Base-by-base conservation (phyloP, 2,329 filamentous ascomycete genomes). In the Monosporascus sp. region DNA sequence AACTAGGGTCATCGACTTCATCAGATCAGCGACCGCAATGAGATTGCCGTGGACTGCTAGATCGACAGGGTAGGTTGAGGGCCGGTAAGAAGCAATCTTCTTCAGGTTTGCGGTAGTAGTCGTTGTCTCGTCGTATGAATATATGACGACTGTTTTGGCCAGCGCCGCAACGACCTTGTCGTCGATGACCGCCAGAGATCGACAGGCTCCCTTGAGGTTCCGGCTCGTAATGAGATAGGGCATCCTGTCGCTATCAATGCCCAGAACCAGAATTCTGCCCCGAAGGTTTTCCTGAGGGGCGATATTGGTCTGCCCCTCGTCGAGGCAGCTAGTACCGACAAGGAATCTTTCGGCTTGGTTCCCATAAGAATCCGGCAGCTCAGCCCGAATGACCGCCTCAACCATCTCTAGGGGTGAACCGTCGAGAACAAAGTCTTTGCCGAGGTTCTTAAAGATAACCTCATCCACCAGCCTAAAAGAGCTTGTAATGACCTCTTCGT, bases 381-480 rank as follows among this genome's bases (percentile, higher is more conserved):
- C 82, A 6, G 89, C 86, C 37, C 89, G 83, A 53, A 95, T 85
- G 7, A 96, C 85, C 56, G 87, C 85, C 69, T 97, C 94, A 3
- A 97, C 83, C 46, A 97, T 74, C 70, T 99, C 94, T 2, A 75
- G 61, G 2, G 70, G 68, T 0, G 71, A 72, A 7, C 65, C 66
- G 11, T 78, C 72, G 15, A 97, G 72, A 6, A 79, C 68, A 57
- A 89, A 87, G 0, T 85, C 82, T 60, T 88, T 71, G 1, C 83
- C 90, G 1, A 97, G 76, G 49, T 87, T 81, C 55, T 88, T 84
- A 69, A 97, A 96, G 18, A 90, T 76, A 37, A 97, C 84, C 65
- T 97, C 94, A 62, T 99, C 93, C 1, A 95, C 91, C 1, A 99
- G 80, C 63, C 87, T 87, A 65, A 99, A 89, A n/a, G 85, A 85